Evolutionary conservation across 139 green algal species (phyloP), one percentile per base, ranked within the genome.

Genomic region (Tetradesmus lagerheimii): DNA sequence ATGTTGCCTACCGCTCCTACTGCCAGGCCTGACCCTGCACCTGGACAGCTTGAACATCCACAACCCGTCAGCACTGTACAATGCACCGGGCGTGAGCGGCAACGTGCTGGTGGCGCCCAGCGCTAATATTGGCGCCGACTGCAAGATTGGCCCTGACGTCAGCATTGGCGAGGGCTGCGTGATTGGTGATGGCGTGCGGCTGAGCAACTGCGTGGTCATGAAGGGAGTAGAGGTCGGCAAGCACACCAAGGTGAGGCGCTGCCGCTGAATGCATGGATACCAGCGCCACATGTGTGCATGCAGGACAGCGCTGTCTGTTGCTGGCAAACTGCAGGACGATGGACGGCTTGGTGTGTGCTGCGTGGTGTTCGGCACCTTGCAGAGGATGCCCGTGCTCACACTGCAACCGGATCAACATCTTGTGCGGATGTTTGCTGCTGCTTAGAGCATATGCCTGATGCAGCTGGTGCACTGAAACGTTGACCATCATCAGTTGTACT

Each of bases 131-230:
- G 97, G 98, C 64, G 85, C 93, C 18, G 92, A 93, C 86, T 99
- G 96, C 92, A 83, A 96, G 29, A 97, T 99, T 74, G 97, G 97
- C 0, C 96, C 97, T n/a, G 96, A 99, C 88, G 97, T 99, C 16
- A 95, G 95, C 57, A 97, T 99, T 47, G 97, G 97, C 31, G 91
- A 95, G 4, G 95, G 94, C 78, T 98, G 96, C 82, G 95, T 96
- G 6, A 98, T 99, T 39, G 98, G 96, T 34, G 91, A 97, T 84
- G 98, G 98, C 77, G 98, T 99, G 90, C 93, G 98, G 8, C 93
- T 99, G n/a, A 94, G 90, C 87, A 97, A 98, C 91, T 98, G 95
- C 87, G 96, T 98, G 27, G 86, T 99, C 81, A 97, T 99, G 93
- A 91, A 94, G 34, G 95, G 97, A 2, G 95, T 97, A 15, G 92